Evolutionary conservation across 306 rosid species (phyloP), one percentile per base, ranked within the genome.

Genomic region (Lithocarpus polystachyus): DNA sequence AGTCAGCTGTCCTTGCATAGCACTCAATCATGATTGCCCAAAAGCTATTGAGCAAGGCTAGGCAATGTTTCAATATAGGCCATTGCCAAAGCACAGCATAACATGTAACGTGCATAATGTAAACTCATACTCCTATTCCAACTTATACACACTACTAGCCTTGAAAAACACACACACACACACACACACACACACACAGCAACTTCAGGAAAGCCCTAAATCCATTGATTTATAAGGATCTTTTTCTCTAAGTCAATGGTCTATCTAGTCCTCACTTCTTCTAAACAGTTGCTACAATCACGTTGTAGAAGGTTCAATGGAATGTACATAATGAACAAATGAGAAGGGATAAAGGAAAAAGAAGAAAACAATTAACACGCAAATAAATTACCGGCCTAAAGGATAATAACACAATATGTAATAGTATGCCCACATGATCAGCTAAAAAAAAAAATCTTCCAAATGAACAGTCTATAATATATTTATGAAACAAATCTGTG

Each of bases 1-100:
- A 64, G 55, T 79, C 48, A 78, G 57, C 45, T 72, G 73, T 31
- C 35, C 19, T 28, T 15, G 22, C 26, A 2, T 73, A 64, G 64
- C 56, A 73, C 87, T 80, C 55, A 43, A 84, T 19, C 60, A 43
- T 23, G 67, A 48, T 55, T 64, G 77, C 14, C 33, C 71, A 73
- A 55, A 77, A 74, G 68, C 15, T 59, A 37, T 76, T n/a, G 62
- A 35, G n/a, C 72, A 20, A 3, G 22, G 77, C 37, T 19, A 61
- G 31, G 68, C 71, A 13, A 18, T 26, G 73, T 35, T 71, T 48
- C 64, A 45, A 35, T 70, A 10, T 59, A 59, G 67, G 67, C 29
- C 23, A 59, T 9, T 18, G 17, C 52, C 52, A 17, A 12, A 28
- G 45, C 12, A 6, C 12, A 64, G 3, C n/a, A 29, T 6, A 62